Evolutionary conservation across 2,329 filamentous ascomycete species (phyloP).

Genomic region (Phialophora verrucosa): DNA sequence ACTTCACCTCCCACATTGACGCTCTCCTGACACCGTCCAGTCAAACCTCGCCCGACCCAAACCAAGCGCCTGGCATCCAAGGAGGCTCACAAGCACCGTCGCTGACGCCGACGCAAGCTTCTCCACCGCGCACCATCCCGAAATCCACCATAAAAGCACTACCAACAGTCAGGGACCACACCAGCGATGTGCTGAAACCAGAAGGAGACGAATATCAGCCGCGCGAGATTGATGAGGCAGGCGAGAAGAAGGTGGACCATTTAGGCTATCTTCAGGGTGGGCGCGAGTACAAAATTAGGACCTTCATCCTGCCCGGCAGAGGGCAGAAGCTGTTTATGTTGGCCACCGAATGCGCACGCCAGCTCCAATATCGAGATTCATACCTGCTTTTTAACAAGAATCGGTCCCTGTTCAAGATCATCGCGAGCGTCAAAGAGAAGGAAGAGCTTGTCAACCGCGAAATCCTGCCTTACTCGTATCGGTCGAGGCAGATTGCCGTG

Average conservation of each 20-base stretch:
- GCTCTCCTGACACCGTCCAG: constrained; percentile 42
- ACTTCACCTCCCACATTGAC: constrained; percentile 41
- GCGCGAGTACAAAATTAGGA: constrained; percentile 89
- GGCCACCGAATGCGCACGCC: constrained; percentile 93
- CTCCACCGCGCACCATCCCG: constrained; percentile 56
- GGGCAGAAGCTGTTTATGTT: constrained; percentile 98
- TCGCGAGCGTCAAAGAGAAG: constrained; percentile 93
- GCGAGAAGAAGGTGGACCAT: constrained; percentile 88
- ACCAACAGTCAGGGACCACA: constrained; percentile 94
- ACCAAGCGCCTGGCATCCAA: constrained; percentile 49
- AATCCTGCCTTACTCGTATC: constrained; percentile 94
- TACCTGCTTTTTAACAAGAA: constrained; percentile 99
- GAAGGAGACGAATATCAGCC: constrained; percentile 94
- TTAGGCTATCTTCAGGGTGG: constrained; percentile 82
- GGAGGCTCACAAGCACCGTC: constrained; percentile 23
- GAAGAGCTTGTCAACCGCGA: constrained; percentile 95
- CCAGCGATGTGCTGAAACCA: constrained; percentile 88
- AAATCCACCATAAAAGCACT: constrained; percentile 80
- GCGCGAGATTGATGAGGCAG: constrained; percentile 87
- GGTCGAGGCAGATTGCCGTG: constrained; percentile 97
- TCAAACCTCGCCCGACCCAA: constrained; percentile 42
- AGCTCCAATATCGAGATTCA: constrained; percentile 93
- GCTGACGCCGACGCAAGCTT: constrained; percentile 63
- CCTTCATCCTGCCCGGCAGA: constrained; percentile 88
- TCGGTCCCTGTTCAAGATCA: constrained; percentile 94